A percentile compares a stretch with the other conserved stretches of the same genome.
These are phyloP conservation scores for Fragilaria crotonensis DNA, from an alignment of 108 stramenopile genomes.

Conservation along the genomic window DNA sequence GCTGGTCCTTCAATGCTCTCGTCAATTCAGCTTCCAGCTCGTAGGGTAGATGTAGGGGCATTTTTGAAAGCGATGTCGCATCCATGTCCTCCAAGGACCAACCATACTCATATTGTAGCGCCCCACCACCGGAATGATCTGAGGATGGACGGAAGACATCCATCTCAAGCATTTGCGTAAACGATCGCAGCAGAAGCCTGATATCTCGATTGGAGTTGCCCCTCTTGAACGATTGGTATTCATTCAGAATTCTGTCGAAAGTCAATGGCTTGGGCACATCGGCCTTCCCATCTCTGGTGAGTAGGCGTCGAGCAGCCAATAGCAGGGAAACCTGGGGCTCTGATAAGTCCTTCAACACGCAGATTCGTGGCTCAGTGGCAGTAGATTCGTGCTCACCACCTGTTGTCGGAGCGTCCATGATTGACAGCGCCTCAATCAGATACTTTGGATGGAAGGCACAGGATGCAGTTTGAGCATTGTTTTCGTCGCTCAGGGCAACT, in stretches of 20 bases:
- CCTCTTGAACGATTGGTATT: slow-evolving; percentile 35
- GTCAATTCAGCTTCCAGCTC: slow-evolving; percentile 61
- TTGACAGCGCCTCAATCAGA: slow-evolving; percentile 46
- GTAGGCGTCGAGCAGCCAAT: slow-evolving; percentile 59
- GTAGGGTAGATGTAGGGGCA: slow-evolving; percentile 63
- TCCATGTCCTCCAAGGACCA: slow-evolving; percentile 12
- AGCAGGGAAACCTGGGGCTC: slow-evolving; percentile 64
- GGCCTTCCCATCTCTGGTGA: slow-evolving; percentile 48
- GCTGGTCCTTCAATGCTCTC: slow-evolving; percentile 37
- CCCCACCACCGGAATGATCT: slow-evolving; percentile 59
- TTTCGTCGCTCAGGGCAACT: not conserved
- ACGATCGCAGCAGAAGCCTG: slow-evolving; percentile 37
- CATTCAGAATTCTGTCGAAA: slow-evolving; percentile 67
- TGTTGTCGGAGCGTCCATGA: slow-evolving; percentile 49
- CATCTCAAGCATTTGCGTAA: slow-evolving; percentile 50
- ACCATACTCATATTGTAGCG: slow-evolving; percentile 54
- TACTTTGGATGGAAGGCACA: slow-evolving; percentile 18
- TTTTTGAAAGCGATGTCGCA: slow-evolving; percentile 26
- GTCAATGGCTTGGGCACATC: slow-evolving; percentile 50
- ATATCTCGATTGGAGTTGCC: slow-evolving; percentile 25
- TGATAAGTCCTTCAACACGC: slow-evolving; percentile 66
- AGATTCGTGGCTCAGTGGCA: slow-evolving; percentile 41
- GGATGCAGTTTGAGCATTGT: not conserved
- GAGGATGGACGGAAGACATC: slow-evolving; percentile 55
- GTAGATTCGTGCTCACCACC: slow-evolving; percentile 15